Conservation (phyloP, 208 protist genomes). For the Strigomonas oncopelti region DNA sequence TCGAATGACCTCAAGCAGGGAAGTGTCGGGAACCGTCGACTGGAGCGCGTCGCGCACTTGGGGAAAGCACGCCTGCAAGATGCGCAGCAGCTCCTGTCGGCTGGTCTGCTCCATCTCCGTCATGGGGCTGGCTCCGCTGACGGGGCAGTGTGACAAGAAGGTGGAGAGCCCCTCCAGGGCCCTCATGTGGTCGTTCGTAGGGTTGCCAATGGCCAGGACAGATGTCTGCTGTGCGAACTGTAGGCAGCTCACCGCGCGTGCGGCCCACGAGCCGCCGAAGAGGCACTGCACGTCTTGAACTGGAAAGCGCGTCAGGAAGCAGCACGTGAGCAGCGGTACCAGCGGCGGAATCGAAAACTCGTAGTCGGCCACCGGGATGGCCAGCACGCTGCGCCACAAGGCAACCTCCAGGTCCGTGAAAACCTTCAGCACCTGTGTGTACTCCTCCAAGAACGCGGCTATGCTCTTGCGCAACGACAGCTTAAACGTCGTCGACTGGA, state of each 20-base stretch:
- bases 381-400: conserved; percentile 52
- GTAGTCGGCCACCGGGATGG: conserved; percentile 18
- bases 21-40: neutral
- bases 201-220: conserved; percentile 50
- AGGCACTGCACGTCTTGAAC: conserved; percentile 38
- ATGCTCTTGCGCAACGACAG: neutral
- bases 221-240: conserved; percentile 39
- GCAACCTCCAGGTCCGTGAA: conserved; percentile 56
- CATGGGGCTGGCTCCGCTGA: conserved; percentile 39
- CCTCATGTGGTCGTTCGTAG: conserved; percentile 27
- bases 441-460: conserved; percentile 48
- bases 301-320: conserved; percentile 55
- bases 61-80: conserved; percentile 53
- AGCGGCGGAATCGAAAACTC: conserved; percentile 26
- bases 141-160: conserved; percentile 57
- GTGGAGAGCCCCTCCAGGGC: conserved; percentile 32
- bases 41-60: conserved; percentile 13
- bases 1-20: neutral
- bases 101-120: conserved; percentile 54
- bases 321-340: conserved; percentile 57
- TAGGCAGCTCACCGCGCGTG: conserved; percentile 46
- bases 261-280: conserved; percentile 59
- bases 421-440: conserved; percentile 42
- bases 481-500: neutral
- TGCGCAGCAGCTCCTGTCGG: conserved; percentile 42